These are phyloP conservation scores for Mortierella sp. DNA, from an alignment of 371 early-diverging fungal species.

Conservation along the genomic window DNA sequence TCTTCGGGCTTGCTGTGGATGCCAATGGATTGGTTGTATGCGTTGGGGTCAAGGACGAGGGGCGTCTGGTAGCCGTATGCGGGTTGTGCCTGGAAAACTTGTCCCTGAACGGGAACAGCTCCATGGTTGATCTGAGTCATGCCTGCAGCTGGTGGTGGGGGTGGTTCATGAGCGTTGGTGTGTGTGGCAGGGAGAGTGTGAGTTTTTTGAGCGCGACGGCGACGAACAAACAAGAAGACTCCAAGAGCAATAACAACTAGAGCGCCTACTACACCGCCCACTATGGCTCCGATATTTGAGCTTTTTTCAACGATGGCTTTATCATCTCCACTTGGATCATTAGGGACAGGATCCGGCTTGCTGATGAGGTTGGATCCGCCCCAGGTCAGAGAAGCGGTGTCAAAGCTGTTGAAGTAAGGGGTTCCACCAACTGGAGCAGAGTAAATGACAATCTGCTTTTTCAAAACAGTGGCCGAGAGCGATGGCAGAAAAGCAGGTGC, in stretches of 20 bases:
- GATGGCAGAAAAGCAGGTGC: background rate
- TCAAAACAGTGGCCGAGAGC: background rate
- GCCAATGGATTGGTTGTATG: background rate
- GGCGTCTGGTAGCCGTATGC: background rate
- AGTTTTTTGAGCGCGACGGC: background rate
- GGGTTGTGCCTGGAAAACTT: background rate
- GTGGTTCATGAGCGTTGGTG: background rate
- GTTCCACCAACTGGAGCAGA: background rate
- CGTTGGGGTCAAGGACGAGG: background rate
- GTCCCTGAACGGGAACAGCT: background rate
- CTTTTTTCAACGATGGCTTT: too few relatives aligned
- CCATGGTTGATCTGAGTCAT: background rate
- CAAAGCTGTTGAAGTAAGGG: background rate
- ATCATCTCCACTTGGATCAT: background rate
- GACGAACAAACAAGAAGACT: background rate
- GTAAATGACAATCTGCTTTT: conserved; percentile 2
- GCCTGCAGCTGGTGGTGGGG: background rate
- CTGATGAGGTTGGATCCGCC: background rate
- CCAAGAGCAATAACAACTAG: background rate
- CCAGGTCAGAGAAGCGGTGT: background rate
- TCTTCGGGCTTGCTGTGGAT: background rate
- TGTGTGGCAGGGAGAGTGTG: background rate
- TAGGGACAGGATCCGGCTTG: background rate
- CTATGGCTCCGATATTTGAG: background rate
- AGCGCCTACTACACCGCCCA: background rate